phyloP scores from a whole-genome alignment of 768 basidiomycete species.

The Kwoniella bestiolae region DNA sequence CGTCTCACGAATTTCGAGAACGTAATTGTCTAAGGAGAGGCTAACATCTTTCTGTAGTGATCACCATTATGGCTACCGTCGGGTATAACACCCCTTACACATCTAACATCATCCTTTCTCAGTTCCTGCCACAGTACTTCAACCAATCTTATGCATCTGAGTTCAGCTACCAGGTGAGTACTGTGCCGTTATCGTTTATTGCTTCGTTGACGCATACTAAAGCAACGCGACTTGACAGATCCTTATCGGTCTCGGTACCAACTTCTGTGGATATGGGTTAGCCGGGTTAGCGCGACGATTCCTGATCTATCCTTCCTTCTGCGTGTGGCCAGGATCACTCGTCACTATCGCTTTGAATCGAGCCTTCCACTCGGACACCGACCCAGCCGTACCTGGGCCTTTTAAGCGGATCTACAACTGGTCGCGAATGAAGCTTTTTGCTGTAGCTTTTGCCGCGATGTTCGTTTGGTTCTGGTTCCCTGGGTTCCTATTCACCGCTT shows the following conservation, averaged over 20 bases:
- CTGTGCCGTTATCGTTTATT: background rate
- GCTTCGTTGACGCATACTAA: constrained; percentile 10
- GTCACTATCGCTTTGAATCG: constrained; percentile 41
- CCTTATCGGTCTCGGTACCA: constrained; percentile 74
- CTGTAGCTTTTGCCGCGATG: constrained; percentile 34
- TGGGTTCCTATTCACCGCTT: constrained; percentile 43
- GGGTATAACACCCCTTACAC: constrained; percentile 48
- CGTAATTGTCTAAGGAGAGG: too few species aligned
- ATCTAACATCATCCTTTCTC: constrained; percentile 35
- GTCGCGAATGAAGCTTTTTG: constrained; percentile 36
- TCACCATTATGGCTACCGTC: constrained; percentile 52
- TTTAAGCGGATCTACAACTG: constrained; percentile 63
- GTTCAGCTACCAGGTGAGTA: constrained; percentile 31
- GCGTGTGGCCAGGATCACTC: constrained; percentile 40
- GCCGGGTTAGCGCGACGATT: constrained; percentile 86
- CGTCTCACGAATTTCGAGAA: too few species aligned
- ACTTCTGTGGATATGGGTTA: constrained; percentile 87
- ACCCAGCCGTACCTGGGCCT: constrained; percentile 97
- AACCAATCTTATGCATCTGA: constrained; percentile 49
- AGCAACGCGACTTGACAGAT: constrained; percentile 47
- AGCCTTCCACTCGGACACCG: constrained; percentile 58
- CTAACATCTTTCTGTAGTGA: too few species aligned
- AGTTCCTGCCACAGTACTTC: constrained; percentile 44
- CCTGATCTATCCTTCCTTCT: constrained; percentile 81
- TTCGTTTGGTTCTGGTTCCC: constrained; percentile 51